A percentile compares a stretch with the other conserved stretches of the same genome.
Evolutionary conservation across 1,139 yeast genomes (phyloP).

Genomic region (Kodamaea arcana): DNA sequence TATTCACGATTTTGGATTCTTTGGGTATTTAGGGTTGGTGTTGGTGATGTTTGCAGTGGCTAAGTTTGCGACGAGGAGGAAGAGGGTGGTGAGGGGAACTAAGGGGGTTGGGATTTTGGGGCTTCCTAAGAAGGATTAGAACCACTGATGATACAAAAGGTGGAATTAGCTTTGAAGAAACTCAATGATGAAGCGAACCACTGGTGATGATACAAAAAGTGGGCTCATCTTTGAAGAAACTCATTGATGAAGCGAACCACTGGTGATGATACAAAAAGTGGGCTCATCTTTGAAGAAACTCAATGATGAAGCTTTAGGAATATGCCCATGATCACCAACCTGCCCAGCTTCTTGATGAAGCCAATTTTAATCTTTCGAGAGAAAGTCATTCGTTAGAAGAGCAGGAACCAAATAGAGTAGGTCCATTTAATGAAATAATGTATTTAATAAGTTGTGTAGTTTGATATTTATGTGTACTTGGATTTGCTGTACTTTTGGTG

Average conservation of each 20-base stretch:
- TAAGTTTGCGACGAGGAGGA: slow-evolving; percentile 4
- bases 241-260: neutral
- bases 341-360: too few species aligned
- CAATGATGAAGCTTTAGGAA: neutral
- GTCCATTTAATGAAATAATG: too few species aligned
- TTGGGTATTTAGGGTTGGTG: slow-evolving; percentile 37
- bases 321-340: too few species aligned
- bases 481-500: too few species aligned
- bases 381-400: too few species aligned
- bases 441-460: too few species aligned
- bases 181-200: neutral
- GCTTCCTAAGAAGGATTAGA: slow-evolving; percentile 15
- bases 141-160: neutral
- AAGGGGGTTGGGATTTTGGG: slow-evolving; percentile 17
- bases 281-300: neutral
- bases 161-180: neutral
- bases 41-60: slow-evolving; percentile 4
- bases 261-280: neutral
- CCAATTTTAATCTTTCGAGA: too few species aligned
- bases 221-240: neutral
- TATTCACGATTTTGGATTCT: slow-evolving; percentile 41
- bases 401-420: too few species aligned
- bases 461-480: too few species aligned
- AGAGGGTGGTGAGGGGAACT: neutral
- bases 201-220: neutral